A percentile compares a stretch with the other conserved stretches of the same genome.
Evolutionary conservation across 352 stramenopile species (phyloP).

Genomic region (Blastocystis sp.): DNA sequence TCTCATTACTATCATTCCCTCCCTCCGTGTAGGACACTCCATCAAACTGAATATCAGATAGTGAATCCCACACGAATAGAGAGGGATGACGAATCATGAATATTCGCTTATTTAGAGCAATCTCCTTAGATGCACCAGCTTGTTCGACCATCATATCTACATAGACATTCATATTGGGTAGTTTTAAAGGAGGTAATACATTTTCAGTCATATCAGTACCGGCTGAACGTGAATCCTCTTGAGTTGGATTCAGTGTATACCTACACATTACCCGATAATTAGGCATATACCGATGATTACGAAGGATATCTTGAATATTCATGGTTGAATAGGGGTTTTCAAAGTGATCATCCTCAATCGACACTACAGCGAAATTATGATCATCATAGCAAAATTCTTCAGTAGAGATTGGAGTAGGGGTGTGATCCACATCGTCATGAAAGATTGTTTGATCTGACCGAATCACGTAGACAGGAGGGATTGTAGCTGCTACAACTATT

Average conservation of each 20-base stretch:
- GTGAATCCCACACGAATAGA: slow-evolving; percentile 21
- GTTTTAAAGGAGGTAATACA: slow-evolving; percentile 31
- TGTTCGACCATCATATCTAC: slow-evolving; percentile 47
- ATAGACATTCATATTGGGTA: slow-evolving; percentile 47
- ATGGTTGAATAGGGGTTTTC: slow-evolving; percentile 34
- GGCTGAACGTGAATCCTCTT: neutral
- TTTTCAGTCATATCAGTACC: neutral
- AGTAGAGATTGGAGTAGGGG: neutral
- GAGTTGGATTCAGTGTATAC: neutral
- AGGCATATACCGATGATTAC: slow-evolving; percentile 1
- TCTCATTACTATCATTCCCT: neutral
- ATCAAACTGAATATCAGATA: neutral
- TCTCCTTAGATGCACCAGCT: neutral
- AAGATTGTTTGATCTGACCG: slow-evolving; percentile 38
- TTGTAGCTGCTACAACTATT: slow-evolving; percentile 11
- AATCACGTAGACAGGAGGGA: slow-evolving; percentile 41
- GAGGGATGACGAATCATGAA: neutral
- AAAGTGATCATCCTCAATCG: slow-evolving; percentile 21
- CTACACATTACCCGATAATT: slow-evolving; percentile 23
- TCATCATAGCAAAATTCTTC: slow-evolving; percentile 51
- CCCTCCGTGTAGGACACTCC: neutral
- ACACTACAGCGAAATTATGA: slow-evolving; percentile 38
- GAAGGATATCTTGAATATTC: slow-evolving; percentile 58
- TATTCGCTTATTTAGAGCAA: neutral
- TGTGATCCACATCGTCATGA: neutral